These are phyloP conservation scores for Botryotinia convoluta DNA, from an alignment of 2,329 filamentous ascomycete species.

Conservation along the genomic window DNA sequence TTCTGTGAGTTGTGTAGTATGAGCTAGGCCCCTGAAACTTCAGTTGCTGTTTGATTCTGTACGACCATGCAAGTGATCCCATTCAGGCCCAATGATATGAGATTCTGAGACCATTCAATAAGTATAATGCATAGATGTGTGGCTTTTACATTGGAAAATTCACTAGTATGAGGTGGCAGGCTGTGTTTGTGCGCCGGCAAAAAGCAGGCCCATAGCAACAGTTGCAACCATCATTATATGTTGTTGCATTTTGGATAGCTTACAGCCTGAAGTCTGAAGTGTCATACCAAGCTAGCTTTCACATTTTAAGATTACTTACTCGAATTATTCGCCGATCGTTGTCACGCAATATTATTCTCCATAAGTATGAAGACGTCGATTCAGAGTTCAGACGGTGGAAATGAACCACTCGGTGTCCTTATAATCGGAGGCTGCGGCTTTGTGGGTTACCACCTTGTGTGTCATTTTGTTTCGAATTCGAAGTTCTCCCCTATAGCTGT, in stretches of 20 bases:
- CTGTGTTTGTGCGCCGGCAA: background rate
- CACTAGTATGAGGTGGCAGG: background rate
- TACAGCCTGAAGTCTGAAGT: background rate
- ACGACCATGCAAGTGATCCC: background rate
- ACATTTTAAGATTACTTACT: background rate
- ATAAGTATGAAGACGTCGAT: background rate
- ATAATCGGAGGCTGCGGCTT: background rate
- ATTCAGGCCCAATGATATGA: background rate
- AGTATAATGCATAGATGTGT: background rate
- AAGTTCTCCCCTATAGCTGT: background rate
- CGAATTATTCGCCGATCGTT: background rate
- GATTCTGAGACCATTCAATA: background rate
- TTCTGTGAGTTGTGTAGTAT: background rate
- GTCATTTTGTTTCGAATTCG: background rate
- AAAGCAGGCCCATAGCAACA: background rate
- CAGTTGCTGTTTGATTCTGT: background rate
- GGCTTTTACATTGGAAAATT: background rate
- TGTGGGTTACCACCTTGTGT: conserved; percentile 5
- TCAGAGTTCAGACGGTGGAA: background rate
- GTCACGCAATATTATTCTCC: background rate
- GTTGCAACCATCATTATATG: background rate
- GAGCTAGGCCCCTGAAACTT: background rate
- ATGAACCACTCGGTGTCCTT: background rate
- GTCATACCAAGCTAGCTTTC: background rate
- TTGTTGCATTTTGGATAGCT: background rate